Evolutionary conservation across 306 rosid species (phyloP).

Genomic region (Dalbergia cultrata): DNA sequence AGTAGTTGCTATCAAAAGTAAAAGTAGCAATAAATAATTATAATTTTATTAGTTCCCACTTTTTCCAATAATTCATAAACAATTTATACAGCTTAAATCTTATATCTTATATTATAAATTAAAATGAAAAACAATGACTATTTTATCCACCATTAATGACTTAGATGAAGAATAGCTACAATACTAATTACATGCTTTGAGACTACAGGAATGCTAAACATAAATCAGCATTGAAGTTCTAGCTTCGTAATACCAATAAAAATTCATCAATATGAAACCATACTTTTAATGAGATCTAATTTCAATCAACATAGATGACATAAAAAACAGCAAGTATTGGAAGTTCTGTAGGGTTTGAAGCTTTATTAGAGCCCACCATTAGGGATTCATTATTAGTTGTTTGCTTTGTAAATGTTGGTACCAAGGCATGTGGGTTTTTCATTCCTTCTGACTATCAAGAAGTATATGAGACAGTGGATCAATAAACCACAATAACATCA

Average conservation of each 20-base stretch:
- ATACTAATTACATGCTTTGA: slow-evolving; percentile 7
- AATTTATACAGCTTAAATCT: slow-evolving; percentile 30
- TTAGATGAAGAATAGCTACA: slow-evolving; percentile 8
- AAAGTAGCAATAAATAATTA: slow-evolving; percentile 6
- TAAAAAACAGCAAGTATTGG: slow-evolving; percentile 6
- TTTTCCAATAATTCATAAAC: slow-evolving; percentile 21
- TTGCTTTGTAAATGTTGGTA: too few species aligned
- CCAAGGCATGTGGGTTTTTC: too few species aligned
- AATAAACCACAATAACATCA: too few species aligned
- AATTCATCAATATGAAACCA: slow-evolving; percentile 11
- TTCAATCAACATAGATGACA: slow-evolving; percentile 31
- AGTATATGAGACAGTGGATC: too few species aligned
- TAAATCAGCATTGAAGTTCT: not conserved
- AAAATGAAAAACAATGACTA: not conserved
- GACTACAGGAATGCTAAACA: slow-evolving; percentile 5
- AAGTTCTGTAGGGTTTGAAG: not conserved
- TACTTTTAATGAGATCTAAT: slow-evolving; percentile 20
- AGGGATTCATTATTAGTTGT: too few species aligned
- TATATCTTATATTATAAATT: not conserved
- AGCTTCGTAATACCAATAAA: slow-evolving; percentile 14
- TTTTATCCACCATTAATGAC: not conserved
- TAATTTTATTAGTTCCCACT: slow-evolving; percentile 1
- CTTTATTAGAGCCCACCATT: too few species aligned
- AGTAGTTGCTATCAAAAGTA: not conserved
- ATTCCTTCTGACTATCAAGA: too few species aligned